Evolutionary conservation across 192 early-diverging fungal species (phyloP), one percentile per base, ranked within the genome.

Genomic region (Martensiomyces pterosporus): DNA sequence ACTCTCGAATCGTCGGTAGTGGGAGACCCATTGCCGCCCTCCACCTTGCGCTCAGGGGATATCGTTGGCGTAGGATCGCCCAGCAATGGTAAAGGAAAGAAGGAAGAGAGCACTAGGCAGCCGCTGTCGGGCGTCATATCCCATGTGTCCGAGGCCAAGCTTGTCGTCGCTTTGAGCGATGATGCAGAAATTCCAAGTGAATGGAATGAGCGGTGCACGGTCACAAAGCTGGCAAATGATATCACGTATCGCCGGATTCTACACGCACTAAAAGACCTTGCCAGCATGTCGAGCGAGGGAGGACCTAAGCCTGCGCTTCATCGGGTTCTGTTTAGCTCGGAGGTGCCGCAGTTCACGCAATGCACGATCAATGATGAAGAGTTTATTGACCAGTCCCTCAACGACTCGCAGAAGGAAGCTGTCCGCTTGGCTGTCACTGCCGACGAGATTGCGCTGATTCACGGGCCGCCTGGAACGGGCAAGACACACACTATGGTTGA

Each of bases 401-500:
- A 94, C 52, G 65, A 60, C 2, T 81, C 80, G 10, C 91, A 94
- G 55, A 65, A 61, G 22, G 71, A 74, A n/a, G 91, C 89, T 0
- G 82, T 94, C 2, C 49, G 49, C 14, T 74, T 80, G 45, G 80
- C 82, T 0, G 53, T 90, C 16, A 60, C 52, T 0, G 77, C 87
- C 0, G 51, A 79, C 16, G 80, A 89, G 6, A 51, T 91, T 3
- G 82, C 85, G 4, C 65, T 94, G 38, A 78, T 92, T 25, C 91
- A 94, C 49, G 89, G 91, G 18, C 91, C 91, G 22, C 88, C 88
- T n/a, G 87, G 85, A 33, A 91, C 90, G 14, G 92, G 92, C 33
- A 93, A 96, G 60, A 96, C 93, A 2, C 80, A 90, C 48, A 91
- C 90, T 10, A 47, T 89, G 13, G 84, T 97, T 9, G 93, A 94